These are phyloP conservation scores for Moesziomyces globuligerus DNA, from an alignment of 1,284 basidiomycete species.

Conservation along the genomic window DNA sequence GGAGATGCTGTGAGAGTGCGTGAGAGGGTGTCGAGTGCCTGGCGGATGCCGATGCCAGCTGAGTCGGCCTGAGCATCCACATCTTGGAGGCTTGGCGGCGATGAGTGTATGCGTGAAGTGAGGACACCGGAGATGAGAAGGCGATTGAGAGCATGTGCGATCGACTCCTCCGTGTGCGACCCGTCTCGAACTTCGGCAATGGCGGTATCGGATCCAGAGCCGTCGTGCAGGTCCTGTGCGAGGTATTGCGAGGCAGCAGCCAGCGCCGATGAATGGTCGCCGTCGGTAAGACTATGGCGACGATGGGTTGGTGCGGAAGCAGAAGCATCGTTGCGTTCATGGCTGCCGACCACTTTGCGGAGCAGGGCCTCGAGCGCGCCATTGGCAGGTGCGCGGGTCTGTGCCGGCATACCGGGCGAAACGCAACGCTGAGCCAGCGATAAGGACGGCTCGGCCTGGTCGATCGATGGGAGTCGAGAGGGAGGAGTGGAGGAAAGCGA, in stretches of 20 bases:
- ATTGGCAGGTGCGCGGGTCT: constrained; percentile 6
- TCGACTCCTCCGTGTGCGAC: constrained; percentile 29
- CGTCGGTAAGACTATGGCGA: no score
- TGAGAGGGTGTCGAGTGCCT: constrained; percentile 35
- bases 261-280: constrained; percentile 4
- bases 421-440: no score
- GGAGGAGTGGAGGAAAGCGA: no score
- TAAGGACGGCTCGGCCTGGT: no score
- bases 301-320: background rate
- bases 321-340: background rate
- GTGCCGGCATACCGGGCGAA: constrained; percentile 23
- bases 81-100: constrained; percentile 5
- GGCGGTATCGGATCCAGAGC: background rate
- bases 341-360: constrained; percentile 12
- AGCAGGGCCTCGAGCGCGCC: constrained; percentile 25
- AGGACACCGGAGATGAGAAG: constrained; percentile 34
- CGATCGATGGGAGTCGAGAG: no score
- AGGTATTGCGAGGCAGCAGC: constrained; percentile 40
- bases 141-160: constrained; percentile 39
- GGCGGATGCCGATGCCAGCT: constrained; percentile 16
- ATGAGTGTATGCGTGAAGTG: constrained; percentile 19
- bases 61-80: constrained; percentile 1
- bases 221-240: constrained; percentile 12
- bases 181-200: constrained; percentile 5
- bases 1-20: constrained; percentile 28